Percentiles rank a stretch among this genome's conserved stretches.
Evolutionary conservation across 1,139 yeast genomes (phyloP).

Genomic region (Sugiyamaella neomexicana): DNA sequence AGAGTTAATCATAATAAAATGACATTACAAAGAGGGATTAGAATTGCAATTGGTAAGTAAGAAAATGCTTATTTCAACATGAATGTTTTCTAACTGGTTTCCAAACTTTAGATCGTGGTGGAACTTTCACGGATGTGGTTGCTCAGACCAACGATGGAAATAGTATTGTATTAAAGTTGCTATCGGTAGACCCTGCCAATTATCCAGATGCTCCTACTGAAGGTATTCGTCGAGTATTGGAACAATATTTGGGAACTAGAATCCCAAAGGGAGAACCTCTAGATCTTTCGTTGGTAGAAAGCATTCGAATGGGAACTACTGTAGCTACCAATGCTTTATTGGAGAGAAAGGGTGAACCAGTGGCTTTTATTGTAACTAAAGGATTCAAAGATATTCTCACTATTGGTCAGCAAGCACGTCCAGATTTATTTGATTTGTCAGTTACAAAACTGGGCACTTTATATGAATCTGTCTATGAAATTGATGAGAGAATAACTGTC

Average conservation of each 20-base stretch:
- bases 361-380: constrained; percentile 63
- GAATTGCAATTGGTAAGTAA: constrained; percentile 30
- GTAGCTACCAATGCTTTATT: constrained; percentile 76
- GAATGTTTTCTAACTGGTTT: not conserved
- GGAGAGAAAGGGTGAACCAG: constrained; percentile 65
- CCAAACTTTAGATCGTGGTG: constrained; percentile 45
- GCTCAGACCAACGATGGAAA: constrained; percentile 45
- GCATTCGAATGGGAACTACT: constrained; percentile 77
- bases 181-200: constrained; percentile 85
- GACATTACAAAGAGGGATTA: constrained; percentile 23
- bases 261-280: constrained; percentile 49
- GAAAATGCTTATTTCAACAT: not conserved
- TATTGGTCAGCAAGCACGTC: constrained; percentile 75
- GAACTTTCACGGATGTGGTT: constrained; percentile 84
- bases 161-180: constrained; percentile 60
- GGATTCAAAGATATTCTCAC: constrained; percentile 64
- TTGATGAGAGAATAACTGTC: constrained; percentile 70
- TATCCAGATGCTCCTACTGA: constrained; percentile 89
- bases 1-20: not conserved
- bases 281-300: constrained; percentile 52
- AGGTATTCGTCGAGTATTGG: constrained; percentile 79
- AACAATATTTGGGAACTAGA: constrained; percentile 50
- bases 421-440: constrained; percentile 63
- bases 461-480: constrained; percentile 62
- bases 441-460: constrained; percentile 60